Evolutionary conservation across 2,329 filamentous ascomycete species (phyloP), one percentile per base, ranked within the genome.

Genomic region (Scedosporium boydii): DNA sequence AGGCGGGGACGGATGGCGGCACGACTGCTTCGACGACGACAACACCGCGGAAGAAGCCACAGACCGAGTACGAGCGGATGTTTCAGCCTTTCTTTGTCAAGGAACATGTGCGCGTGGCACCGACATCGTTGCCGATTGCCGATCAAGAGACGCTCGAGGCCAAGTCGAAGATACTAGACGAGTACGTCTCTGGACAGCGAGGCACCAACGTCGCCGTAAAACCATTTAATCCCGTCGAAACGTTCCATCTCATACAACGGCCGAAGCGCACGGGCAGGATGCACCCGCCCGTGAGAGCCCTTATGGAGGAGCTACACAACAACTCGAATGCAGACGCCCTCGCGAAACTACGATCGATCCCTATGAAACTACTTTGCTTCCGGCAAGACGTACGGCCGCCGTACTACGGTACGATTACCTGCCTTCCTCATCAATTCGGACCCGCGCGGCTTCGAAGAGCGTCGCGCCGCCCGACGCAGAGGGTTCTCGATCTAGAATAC

Each of bases 21-120:
- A n/a, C 59, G 7, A 34, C 29, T 34, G 7, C 29, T 34, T 5
- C 29, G 6, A 34, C 29, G 23, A 27, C 48, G 6, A 67, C 69
- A 38, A 42, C 61, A n/a, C 61, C 64, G 27, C 70, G 67, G 59
- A 61, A 26, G 26, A 80, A 82, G 0, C 80, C 10, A 5, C n/a
- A 12, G 10, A 53, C 10, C 48, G 48, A 84, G 55, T 93, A 91
- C 67, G 77, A 89, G 18, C 86, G 85, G 67, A 78, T 81, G 42
- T 98, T 98, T 69, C 82, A 91, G 38, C 87, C 90, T 0, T 98
- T 97, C 72, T 93, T 89, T 65, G 70, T 95, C 56, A 88, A 91
- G 63, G 80, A 86, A 2, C 82, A 91, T 69, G 89, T 91, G 1
- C 83, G 76, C n/a, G 68, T 97, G 61, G 91, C 92, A 0, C 79